phyloP scores from a whole-genome alignment of 1,284 basidiomycete species.

The Filobasidium uniguttulatum region DNA sequence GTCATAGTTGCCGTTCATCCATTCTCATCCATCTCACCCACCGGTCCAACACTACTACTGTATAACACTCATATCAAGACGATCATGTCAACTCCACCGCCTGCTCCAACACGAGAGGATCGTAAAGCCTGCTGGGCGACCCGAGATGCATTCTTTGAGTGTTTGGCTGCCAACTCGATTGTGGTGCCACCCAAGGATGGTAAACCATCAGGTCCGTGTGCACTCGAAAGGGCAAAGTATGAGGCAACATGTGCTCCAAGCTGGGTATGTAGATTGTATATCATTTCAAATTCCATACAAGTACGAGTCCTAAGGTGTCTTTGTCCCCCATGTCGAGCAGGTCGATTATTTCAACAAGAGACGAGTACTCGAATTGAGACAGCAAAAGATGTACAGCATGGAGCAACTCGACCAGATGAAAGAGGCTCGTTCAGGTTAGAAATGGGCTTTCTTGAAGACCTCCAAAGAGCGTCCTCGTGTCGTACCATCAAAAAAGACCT shows the following conservation, averaged over 20 bases:
- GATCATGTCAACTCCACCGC: slow-evolving; percentile 15
- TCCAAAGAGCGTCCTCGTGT: too few relatives aligned
- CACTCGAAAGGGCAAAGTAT: slow-evolving; percentile 26
- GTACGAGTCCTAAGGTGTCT: too few relatives aligned
- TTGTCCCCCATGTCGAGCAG: too few relatives aligned
- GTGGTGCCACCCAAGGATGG: slow-evolving; percentile 21
- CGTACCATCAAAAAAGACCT: too few relatives aligned
- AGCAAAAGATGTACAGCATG: slow-evolving; percentile 32
- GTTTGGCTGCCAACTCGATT: slow-evolving; percentile 32
- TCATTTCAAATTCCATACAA: too few relatives aligned
- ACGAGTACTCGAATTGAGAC: slow-evolving; percentile 34
- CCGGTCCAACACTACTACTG: too few relatives aligned
- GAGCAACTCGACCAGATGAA: slow-evolving; percentile 24
- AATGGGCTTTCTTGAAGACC: too few relatives aligned
- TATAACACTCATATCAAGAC: too few relatives aligned
- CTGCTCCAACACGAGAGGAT: slow-evolving; percentile 34
- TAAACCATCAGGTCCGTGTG: slow-evolving; percentile 25
- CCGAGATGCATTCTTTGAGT: slow-evolving; percentile 37
- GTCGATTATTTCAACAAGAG: slow-evolving; percentile 41
- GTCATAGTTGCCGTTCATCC: too few relatives aligned
- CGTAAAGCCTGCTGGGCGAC: slow-evolving; percentile 35
- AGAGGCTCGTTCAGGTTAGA: too few relatives aligned
- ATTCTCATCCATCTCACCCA: too few relatives aligned
- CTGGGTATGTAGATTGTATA: slow-evolving; percentile 31
- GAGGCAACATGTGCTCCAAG: slow-evolving; percentile 33